Conservation (phyloP, 2,329 filamentous ascomycete species). For the Fusarium graminum region DNA sequence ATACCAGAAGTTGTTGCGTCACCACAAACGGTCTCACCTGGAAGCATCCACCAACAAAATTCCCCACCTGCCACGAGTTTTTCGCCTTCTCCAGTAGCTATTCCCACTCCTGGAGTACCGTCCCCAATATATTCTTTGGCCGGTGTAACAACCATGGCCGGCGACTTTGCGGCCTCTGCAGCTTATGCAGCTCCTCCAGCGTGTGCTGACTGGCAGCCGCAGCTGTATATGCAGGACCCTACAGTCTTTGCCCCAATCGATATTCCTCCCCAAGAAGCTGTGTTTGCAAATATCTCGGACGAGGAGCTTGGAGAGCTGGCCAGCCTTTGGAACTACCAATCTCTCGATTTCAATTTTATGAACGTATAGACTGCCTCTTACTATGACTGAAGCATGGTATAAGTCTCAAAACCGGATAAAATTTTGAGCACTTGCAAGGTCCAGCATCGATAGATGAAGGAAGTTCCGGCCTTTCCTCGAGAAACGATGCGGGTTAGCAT, state of each 20-base stretch:
- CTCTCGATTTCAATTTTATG: slow-evolving; percentile 52
- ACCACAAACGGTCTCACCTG: slow-evolving; percentile 14
- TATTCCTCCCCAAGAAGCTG: slow-evolving; percentile 27
- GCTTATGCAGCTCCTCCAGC: slow-evolving; percentile 17
- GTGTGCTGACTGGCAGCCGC: slow-evolving; percentile 36
- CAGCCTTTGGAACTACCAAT: slow-evolving; percentile 53
- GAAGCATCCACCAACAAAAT: slow-evolving; percentile 4
- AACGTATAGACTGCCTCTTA: slow-evolving; percentile 6
- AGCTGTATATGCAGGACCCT: slow-evolving; percentile 22
- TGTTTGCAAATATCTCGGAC: slow-evolving; percentile 51
- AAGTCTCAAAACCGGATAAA: not conserved
- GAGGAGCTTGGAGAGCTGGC: slow-evolving; percentile 53
- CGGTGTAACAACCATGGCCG: not conserved
- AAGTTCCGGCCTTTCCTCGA: not conserved
- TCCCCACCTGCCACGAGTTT: slow-evolving; percentile 18
- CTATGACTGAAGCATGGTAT: not conserved
- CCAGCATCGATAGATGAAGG: not conserved
- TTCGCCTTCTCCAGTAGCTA: slow-evolving; percentile 9
- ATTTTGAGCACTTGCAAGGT: not conserved
- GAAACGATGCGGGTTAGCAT: not conserved
- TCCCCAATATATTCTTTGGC: slow-evolving; percentile 26
- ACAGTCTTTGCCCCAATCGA: slow-evolving; percentile 14
- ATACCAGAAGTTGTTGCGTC: slow-evolving; percentile 9
- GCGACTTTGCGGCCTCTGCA: slow-evolving; percentile 6
- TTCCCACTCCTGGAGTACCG: slow-evolving; percentile 12